Conservation (phyloP, 2,329 filamentous ascomycete species). For the Xylariales sp. region DNA sequence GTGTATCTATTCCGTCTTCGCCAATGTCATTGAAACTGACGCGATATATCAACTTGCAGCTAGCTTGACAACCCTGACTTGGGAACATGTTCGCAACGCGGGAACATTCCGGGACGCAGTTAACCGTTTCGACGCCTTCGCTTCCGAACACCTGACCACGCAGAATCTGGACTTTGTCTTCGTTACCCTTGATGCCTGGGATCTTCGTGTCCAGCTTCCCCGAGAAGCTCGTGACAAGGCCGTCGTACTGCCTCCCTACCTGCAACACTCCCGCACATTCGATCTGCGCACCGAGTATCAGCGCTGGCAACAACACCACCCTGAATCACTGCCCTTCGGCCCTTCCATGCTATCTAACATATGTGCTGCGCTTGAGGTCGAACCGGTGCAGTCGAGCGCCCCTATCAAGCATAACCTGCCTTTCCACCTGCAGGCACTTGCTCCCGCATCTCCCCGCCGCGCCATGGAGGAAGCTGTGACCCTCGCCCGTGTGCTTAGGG, state of each 20-base stretch:
- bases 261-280: conserved; percentile 96
- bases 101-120: conserved; percentile 96
- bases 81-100: conserved; percentile 97
- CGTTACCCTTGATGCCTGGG: conserved; percentile 97
- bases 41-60: conserved; percentile 49
- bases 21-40: no score
- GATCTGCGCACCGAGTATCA: conserved; percentile 97
- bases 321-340: conserved; percentile 93
- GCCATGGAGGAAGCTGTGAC: conserved; percentile 98
- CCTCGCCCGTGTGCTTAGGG: conserved; percentile 83
- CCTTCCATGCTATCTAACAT: conserved; percentile 96
- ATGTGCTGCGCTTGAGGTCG: conserved; percentile 94
- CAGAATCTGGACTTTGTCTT: conserved; percentile 97
- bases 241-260: conserved; percentile 90
- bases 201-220: conserved; percentile 93
- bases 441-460: conserved; percentile 88
- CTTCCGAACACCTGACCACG: conserved; percentile 81
- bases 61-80: conserved; percentile 94
- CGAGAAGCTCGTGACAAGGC: conserved; percentile 97
- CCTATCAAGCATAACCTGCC: conserved; percentile 98
- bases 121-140: conserved; percentile 90
- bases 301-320: conserved; percentile 97
- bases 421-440: conserved; percentile 93
- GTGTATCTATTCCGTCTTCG: no score
- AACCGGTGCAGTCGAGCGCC: conserved; percentile 93